These are phyloP conservation scores for Populus euphratica DNA, from an alignment of 345 rosid genomes.

Conservation along the genomic window DNA sequence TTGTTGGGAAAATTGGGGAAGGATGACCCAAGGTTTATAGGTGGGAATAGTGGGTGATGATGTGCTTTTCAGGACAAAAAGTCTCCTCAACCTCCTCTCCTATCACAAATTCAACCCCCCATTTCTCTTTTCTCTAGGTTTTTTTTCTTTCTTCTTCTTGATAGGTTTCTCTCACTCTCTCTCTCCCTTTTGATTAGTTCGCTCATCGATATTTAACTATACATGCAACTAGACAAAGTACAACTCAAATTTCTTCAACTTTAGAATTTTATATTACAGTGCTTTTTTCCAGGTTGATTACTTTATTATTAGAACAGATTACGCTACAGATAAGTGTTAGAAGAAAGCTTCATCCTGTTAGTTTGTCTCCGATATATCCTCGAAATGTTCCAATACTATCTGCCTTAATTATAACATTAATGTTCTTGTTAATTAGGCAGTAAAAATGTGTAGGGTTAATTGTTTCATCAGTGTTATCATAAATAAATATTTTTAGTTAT, in stretches of 20 bases:
- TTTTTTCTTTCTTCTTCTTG: conserved; percentile 10
- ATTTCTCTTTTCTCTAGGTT: conserved; percentile 49
- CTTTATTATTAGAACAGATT: conserved; percentile 28
- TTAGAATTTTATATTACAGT: conserved; percentile 26
- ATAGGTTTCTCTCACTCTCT: conserved; percentile 19
- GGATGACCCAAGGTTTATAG: conserved; percentile 45
- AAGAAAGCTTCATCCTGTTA: conserved; percentile 26
- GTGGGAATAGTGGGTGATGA: conserved; percentile 31
- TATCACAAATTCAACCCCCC: conserved; percentile 32
- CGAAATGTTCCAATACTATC: conserved; percentile 17
- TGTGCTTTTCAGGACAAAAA: conserved; percentile 33
- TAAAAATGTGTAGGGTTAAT: background rate
- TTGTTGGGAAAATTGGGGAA: conserved; percentile 24
- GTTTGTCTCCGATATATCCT: conserved; percentile 23
- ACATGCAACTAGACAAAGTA: conserved; percentile 31
- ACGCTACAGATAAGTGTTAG: conserved; percentile 15
- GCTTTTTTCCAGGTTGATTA: conserved; percentile 33
- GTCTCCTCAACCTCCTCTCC: conserved; percentile 35
- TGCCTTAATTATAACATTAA: background rate
- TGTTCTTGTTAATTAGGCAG: background rate
- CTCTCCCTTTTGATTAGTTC: conserved; percentile 74
- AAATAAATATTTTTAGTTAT: too few species aligned
- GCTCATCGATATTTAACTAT: conserved; percentile 25
- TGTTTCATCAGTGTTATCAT: too few species aligned
- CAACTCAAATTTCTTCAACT: conserved; percentile 30